phyloP scores from a whole-genome alignment of 768 basidiomycete genomes.

The Termitomyces sp. region DNA sequence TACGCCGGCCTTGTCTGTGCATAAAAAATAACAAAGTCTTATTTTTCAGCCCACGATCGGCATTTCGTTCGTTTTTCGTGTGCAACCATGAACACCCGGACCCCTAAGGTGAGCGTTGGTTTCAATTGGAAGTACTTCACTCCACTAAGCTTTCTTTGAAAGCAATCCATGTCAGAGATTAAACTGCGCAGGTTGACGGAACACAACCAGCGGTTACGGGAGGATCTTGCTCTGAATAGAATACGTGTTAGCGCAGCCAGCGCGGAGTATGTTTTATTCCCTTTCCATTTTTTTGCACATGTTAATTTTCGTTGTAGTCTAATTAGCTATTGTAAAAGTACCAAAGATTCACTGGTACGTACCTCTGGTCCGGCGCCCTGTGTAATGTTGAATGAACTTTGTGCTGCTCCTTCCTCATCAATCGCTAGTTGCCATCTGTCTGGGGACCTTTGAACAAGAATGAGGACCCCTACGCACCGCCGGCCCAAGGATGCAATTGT shows the following conservation, averaged over 20 bases:
- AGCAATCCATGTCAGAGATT: conserved; percentile 96
- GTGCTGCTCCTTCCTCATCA: conserved; percentile 6
- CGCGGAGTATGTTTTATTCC: conserved; percentile 56
- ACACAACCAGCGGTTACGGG: conserved; percentile 86
- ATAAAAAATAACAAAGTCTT: neutral
- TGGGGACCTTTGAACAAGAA: conserved; percentile 90
- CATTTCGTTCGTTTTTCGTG: conserved; percentile 12
- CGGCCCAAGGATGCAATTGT: conserved; percentile 67
- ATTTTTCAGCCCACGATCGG: conserved; percentile 14
- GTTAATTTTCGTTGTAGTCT: conserved; percentile 43
- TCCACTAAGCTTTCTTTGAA: conserved; percentile 7
- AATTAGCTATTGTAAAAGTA: conserved; percentile 91
- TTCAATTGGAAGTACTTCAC: conserved; percentile 1
- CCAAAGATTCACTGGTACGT: conserved; percentile 83
- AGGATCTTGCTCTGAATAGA: conserved; percentile 86
- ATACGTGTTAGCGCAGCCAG: conserved; percentile 90
- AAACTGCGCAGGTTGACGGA: conserved; percentile 91
- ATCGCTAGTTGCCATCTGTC: conserved; percentile 74
- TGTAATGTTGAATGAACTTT: neutral
- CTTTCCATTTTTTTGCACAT: neutral
- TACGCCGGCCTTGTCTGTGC: neutral
- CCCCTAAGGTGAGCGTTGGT: conserved; percentile 51
- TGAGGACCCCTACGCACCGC: conserved; percentile 91
- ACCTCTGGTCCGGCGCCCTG: conserved; percentile 1
- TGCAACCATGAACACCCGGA: conserved; percentile 63